These are phyloP conservation scores for Plasmopara muralis DNA, from an alignment of 352 stramenopile species.

Conservation along the genomic window DNA sequence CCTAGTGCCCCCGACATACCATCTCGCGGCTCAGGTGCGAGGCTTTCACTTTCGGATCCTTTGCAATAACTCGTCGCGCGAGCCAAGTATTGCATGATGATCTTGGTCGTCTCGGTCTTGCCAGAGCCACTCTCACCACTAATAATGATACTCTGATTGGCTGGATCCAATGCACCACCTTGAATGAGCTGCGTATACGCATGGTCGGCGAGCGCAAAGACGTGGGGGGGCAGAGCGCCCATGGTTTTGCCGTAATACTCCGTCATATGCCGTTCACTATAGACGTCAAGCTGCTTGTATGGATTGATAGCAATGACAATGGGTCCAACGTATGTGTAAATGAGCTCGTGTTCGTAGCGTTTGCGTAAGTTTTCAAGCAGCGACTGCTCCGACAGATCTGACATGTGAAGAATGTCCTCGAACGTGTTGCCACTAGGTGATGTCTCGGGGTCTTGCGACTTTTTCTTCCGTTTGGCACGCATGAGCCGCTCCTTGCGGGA, in stretches of 20 bases:
- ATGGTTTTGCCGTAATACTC: slow-evolving; percentile 85
- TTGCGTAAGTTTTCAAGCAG: slow-evolving; percentile 84
- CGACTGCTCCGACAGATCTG: slow-evolving; percentile 83
- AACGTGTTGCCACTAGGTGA: slow-evolving; percentile 40
- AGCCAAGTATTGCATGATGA: slow-evolving; percentile 88
- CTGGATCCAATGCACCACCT: slow-evolving; percentile 65
- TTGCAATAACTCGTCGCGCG: slow-evolving; percentile 71
- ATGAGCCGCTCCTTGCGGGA: slow-evolving; percentile 80
- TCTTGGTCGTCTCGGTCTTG: slow-evolving; percentile 90
- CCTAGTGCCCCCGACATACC: slow-evolving; percentile 85
- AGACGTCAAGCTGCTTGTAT: slow-evolving; percentile 78
- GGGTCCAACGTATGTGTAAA: slow-evolving; percentile 91
- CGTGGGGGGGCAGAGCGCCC: slow-evolving; percentile 76
- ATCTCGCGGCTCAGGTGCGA: slow-evolving; percentile 1
- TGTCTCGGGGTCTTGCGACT: slow-evolving; percentile 61
- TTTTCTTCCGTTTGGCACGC: slow-evolving; percentile 86
- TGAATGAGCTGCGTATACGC: slow-evolving; percentile 87
- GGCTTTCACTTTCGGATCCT: slow-evolving; percentile 19
- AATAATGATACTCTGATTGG: slow-evolving; percentile 91
- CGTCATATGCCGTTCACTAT: slow-evolving; percentile 77
- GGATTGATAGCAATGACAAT: slow-evolving; percentile 91
- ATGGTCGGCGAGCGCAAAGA: slow-evolving; percentile 87
- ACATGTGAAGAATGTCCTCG: slow-evolving; percentile 88
- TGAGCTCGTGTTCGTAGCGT: slow-evolving; percentile 89
- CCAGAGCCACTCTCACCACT: slow-evolving; percentile 86